Evolutionary conservation across 176 grass and related monocot genomes (phyloP).

Genomic region (Areca catechu): DNA sequence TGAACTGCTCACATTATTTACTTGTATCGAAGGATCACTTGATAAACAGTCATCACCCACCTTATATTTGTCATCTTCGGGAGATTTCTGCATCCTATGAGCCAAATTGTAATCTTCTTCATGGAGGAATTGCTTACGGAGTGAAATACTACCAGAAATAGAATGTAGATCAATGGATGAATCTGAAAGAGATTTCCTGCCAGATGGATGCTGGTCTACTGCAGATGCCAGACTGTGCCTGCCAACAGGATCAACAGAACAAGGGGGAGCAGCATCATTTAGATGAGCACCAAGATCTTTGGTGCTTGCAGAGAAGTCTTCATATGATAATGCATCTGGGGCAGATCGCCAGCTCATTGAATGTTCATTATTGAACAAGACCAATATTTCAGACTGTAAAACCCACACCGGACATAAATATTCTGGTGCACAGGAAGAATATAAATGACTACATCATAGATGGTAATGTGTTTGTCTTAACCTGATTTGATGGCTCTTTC

Average conservation of each 20-base stretch:
- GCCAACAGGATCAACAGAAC: constrained; percentile 40
- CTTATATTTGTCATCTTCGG: constrained; percentile 68
- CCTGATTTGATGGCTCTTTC: constrained; percentile 97
- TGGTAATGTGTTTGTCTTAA: constrained; percentile 20
- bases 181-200: constrained; percentile 72
- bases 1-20: background rate
- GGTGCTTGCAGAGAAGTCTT: constrained; percentile 48
- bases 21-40: background rate
- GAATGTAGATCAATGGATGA: constrained; percentile 36
- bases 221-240: constrained; percentile 57
- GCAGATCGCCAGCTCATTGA: constrained; percentile 86
- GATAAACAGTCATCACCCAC: constrained; percentile 12
- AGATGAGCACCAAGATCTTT: constrained; percentile 44
- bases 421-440: background rate
- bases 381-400: constrained; percentile 76
- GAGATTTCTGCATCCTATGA: constrained; percentile 64
- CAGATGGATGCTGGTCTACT: constrained; percentile 37
- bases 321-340: constrained; percentile 52
- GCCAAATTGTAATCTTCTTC: constrained; percentile 75
- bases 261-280: constrained; percentile 34
- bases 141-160: constrained; percentile 28
- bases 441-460: constrained; percentile 5
- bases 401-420: background rate
- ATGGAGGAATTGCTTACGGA: constrained; percentile 59
- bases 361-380: constrained; percentile 68